Percentiles rank a stretch among this genome's conserved stretches.
These are phyloP conservation scores for Pisolithus albus DNA, from an alignment of 768 basidiomycete species.

Conservation along the genomic window DNA sequence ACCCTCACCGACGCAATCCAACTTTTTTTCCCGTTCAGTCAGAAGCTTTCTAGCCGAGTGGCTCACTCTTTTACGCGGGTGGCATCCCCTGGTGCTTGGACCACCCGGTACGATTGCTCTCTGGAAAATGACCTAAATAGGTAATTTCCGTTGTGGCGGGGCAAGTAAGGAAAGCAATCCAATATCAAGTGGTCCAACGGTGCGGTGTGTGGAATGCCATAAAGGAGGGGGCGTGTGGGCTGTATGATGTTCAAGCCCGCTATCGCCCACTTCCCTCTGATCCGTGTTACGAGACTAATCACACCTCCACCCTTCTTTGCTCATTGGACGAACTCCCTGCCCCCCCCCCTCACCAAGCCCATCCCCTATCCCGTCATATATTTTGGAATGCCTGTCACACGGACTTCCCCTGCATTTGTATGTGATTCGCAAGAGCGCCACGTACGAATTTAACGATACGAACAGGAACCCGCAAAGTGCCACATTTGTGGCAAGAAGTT, in stretches of 20 bases:
- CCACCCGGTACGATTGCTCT: conserved; percentile 15
- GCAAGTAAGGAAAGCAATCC: conserved; percentile 23
- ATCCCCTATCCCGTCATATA: background rate
- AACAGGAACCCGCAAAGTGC: conserved; percentile 11
- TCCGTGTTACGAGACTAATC: background rate
- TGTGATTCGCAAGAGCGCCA: background rate
- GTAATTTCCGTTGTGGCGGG: conserved; percentile 15
- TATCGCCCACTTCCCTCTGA: background rate
- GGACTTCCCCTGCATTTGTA: conserved; percentile 5
- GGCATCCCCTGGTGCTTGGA: conserved; percentile 13
- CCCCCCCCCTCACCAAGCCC: background rate
- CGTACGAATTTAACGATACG: background rate
- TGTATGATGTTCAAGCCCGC: conserved; percentile 1
- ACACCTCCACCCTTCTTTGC: background rate
- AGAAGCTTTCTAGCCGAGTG: conserved; percentile 16
- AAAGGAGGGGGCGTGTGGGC: conserved; percentile 13
- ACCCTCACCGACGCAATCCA: conserved; percentile 20
- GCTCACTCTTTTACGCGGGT: conserved; percentile 13
- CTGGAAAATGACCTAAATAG: conserved; percentile 11
- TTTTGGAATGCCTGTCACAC: conserved; percentile 4
- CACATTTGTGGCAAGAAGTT: conserved; percentile 10
- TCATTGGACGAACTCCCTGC: background rate
- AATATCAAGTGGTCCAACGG: conserved; percentile 7
- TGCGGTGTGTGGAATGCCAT: conserved; percentile 9
- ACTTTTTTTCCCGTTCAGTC: conserved; percentile 6